Base-by-base conservation (phyloP, 2,329 filamentous ascomycete genomes). In the Colletotrichum gigasporum region DNA sequence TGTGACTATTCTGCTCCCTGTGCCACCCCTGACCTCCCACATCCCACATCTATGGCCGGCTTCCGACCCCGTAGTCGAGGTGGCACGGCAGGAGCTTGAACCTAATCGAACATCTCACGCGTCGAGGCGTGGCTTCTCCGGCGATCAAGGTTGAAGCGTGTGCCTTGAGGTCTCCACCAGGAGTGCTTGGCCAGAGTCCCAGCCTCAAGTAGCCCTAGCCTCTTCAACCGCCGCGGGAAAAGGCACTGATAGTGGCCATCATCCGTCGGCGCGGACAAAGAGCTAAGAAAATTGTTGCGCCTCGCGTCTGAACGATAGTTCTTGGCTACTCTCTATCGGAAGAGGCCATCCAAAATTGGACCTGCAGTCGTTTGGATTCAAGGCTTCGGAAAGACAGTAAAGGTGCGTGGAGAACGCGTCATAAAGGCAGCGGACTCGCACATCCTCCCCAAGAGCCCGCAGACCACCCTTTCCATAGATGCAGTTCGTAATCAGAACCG, bases 181-280 rank as follows among this genome's bases (percentile, higher is more conserved):
- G 5, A 24, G 28, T 32, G 12, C 32, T 50, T 41, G 26, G 22
- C 16, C 16, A 30, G 2, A 22, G 34, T 42, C 18, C 47, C 30
- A 51, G 11, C 16, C 34, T 48, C 14, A n/a, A 14, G 30, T 22
- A 22, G 48, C 24, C 37, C 35, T 59, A 24, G 41, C 35, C 50
- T 48, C 50, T 39, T 39, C 37, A 30, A 37, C 34, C 28, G 26
- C 24, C 48, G 7, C 28, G 16, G 9, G 35, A 42, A 34, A 10
- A 54, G 20, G 7, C 32, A 26, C n/a, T 16, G 14, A 18, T 14
- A n/a, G 7, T 16, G 10, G 5, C 18, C 20, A 18, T 48, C 41
- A 41, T 44, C 47, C 48, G 48, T 50, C n/a, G 30, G 34, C 34
- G 16, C 26, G 39, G 41, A 64, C 48, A 61, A 61, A 48, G 50